phyloP scores from a whole-genome alignment of 2,329 filamentous ascomycete genomes.

The Colletotrichum chlorophyti region DNA sequence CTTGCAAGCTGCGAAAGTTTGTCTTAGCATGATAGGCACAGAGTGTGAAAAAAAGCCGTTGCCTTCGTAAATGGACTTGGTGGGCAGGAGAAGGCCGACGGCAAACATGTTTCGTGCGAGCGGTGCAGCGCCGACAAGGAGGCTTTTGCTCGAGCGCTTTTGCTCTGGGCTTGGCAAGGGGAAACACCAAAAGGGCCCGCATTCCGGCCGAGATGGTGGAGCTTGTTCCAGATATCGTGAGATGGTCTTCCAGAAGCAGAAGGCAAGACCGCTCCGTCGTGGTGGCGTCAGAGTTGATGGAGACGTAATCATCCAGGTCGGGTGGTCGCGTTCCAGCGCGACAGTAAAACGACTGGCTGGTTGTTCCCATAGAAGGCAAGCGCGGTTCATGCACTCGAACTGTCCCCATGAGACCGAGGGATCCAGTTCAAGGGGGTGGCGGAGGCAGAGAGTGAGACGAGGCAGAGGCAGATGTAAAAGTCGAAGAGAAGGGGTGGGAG shows the following conservation, averaged over 20 bases:
- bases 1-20: neutral
- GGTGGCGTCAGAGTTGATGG: slow-evolving; percentile 11
- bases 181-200: neutral
- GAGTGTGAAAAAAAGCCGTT: neutral
- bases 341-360: neutral
- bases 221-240: slow-evolving; percentile 18
- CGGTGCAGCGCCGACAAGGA: slow-evolving; percentile 6
- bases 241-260: slow-evolving; percentile 18
- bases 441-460: neutral
- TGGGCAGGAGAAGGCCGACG: too few relatives aligned
- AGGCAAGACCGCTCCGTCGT: slow-evolving; percentile 14
- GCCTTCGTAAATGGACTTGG: neutral
- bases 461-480: neutral
- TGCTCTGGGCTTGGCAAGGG: slow-evolving; percentile 8
- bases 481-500: too few relatives aligned
- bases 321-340: slow-evolving; percentile 9
- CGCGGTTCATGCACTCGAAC: slow-evolving; percentile 3
- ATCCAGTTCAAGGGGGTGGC: neutral
- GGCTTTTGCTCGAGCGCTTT: neutral
- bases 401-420: neutral
- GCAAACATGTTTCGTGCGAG: slow-evolving; percentile 16
- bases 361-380: neutral
- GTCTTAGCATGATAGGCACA: too few relatives aligned
- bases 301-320: too few relatives aligned
- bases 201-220: slow-evolving; percentile 1